phyloP scores from a whole-genome alignment of 148 eudicot genomes.

The Vaccinium vitisidaea region DNA sequence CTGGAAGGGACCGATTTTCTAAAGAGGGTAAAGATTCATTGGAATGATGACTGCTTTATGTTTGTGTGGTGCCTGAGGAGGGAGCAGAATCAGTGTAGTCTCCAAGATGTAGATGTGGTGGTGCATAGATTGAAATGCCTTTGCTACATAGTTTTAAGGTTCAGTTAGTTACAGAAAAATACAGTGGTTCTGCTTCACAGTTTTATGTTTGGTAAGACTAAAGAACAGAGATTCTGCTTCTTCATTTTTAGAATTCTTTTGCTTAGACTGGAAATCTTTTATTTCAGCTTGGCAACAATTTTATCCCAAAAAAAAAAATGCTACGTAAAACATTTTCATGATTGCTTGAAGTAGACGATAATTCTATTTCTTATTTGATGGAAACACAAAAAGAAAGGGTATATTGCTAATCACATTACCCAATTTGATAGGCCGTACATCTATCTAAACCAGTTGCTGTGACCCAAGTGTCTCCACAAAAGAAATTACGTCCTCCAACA shows the following conservation, averaged over 20 bases:
- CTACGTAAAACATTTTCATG: background rate
- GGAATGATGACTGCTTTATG: background rate
- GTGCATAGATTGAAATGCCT: background rate
- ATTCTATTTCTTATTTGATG: background rate
- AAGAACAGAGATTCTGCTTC: background rate
- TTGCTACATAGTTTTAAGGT: background rate
- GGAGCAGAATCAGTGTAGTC: background rate
- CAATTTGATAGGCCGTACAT: conserved; percentile 87
- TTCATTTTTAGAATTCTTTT: background rate
- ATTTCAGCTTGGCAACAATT: background rate
- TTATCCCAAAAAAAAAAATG: background rate
- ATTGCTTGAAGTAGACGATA: background rate
- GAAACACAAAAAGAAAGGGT: background rate
- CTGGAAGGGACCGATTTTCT: background rate
- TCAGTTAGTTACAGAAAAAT: background rate
- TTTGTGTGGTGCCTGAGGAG: background rate
- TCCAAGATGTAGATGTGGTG: background rate
- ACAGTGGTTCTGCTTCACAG: background rate
- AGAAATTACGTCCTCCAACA: conserved; percentile 95
- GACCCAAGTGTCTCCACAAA: conserved; percentile 93
- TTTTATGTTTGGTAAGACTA: background rate
- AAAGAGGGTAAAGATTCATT: background rate
- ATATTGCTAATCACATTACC: conserved; percentile 40
- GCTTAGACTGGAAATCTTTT: background rate
- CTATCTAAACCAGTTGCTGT: conserved; percentile 86